Conservation (phyloP, 768 basidiomycete species). For the Nevesoporus exiguus region DNA sequence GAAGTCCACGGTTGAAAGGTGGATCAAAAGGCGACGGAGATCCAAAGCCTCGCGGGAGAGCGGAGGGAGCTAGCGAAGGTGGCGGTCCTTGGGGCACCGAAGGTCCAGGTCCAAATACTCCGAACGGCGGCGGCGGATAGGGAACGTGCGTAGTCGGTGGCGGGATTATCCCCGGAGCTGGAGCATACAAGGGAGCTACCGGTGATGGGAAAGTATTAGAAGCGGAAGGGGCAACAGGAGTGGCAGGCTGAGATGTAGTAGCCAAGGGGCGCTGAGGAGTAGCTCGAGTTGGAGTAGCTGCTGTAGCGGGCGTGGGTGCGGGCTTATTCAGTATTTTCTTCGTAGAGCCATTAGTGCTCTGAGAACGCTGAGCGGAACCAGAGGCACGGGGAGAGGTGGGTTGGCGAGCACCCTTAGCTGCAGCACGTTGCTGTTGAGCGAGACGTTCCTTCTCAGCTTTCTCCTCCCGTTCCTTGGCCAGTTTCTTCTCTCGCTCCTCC, state of each 20-base stretch:
- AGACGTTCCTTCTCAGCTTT: constrained; percentile 48
- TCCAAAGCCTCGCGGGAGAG: constrained; percentile 52
- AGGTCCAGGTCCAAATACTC: constrained; percentile 43
- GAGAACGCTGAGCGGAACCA: constrained; percentile 46
- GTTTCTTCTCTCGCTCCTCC: constrained; percentile 65
- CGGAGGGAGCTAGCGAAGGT: constrained; percentile 51
- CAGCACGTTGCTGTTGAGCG: constrained; percentile 49
- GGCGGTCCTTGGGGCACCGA: constrained; percentile 43
- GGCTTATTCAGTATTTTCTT: constrained; percentile 66
- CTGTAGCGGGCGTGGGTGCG: constrained; percentile 26
- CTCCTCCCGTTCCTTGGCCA: constrained; percentile 61
- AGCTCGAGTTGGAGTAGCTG: constrained; percentile 35
- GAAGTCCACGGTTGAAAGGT: constrained; percentile 40
- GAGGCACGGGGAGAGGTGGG: constrained; percentile 52
- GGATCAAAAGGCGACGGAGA: constrained; percentile 52
- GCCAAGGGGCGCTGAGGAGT: constrained; percentile 36
- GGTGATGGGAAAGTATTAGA: constrained; percentile 41
- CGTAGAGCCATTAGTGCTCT: constrained; percentile 43
- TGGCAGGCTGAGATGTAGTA: constrained; percentile 42
- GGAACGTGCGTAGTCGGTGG: constrained; percentile 50
- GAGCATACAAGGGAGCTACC: constrained; percentile 48
- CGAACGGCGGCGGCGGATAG: constrained; percentile 50
- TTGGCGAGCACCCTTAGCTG: constrained; percentile 44
- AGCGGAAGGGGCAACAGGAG: constrained; percentile 35
- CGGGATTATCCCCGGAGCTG: constrained; percentile 40